Base-by-base conservation (phyloP, 2,329 filamentous ascomycete genomes). In the Emydomyces testavorans region DNA sequence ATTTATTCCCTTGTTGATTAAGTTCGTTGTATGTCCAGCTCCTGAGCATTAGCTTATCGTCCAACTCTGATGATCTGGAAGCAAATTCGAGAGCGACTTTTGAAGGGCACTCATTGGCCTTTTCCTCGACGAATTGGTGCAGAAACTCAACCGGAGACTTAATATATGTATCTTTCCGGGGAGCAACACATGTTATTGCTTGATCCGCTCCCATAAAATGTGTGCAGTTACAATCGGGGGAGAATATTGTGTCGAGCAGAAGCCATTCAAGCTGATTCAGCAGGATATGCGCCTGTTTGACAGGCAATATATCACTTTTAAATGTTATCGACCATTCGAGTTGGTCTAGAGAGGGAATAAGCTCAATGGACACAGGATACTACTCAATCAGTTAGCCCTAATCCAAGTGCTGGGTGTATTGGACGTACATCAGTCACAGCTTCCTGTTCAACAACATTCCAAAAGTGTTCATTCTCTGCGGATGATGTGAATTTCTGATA, bases 311-410 rank as follows among this genome's bases (percentile, higher is more conserved):
- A 51, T 81, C 73, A 11, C 72, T 69, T 52, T 77, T 73, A 54
- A 78, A 83, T 0, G 82, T 88, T 16, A 93, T 62, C 6, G 79
- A 77, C 6, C 92, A 69, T 10, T 70, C 62, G 1, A 94, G 57
- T 2, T 62, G 57, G 1, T 71, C 72, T 0, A 55, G 46, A 0
- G 59, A 62, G 0, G 82, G 79, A 50, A 88, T 79, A 28, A 93
- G 64, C 62, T 95, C 89, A 16, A 95, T 68, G 0, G 90, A 94
- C 0, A 93, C 67, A 0, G 82, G 71, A 62, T 90, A 94, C 64
- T 73, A 52, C 10, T 46, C 29, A 41, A 28, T 52, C 18, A 31
- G 55, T 52, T 58, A 53, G 38, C 34, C 20, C 35, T 13, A 38
- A 18, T 29, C 16, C 8, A 29, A 31, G 11, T 13, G 36, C n/a